Evolutionary conservation across 1,139 yeast species (phyloP).

Genomic region (Blastobotrys capitulatus): DNA sequence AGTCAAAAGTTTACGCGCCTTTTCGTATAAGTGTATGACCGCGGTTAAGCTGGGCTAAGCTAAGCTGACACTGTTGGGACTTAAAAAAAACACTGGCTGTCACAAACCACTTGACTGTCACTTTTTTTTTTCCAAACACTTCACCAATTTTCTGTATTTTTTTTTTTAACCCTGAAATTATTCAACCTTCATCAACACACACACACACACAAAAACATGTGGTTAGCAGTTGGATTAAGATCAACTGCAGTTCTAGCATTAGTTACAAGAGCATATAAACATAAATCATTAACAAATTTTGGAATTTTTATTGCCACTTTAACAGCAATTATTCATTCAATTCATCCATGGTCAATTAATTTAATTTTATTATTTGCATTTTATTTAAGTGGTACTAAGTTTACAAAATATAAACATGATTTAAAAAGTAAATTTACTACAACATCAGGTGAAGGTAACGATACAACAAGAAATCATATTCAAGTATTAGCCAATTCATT

Average conservation of each 20-base stretch:
- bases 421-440: slow-evolving; percentile 29
- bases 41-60: no score
- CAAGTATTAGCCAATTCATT: slow-evolving; percentile 43
- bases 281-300: slow-evolving; percentile 35
- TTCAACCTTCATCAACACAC: no score
- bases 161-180: no score
- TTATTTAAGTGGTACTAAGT: slow-evolving; percentile 38
- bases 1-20: no score
- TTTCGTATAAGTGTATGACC: no score
- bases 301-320: slow-evolving; percentile 38
- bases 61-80: no score
- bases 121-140: no score
- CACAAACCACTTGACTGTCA: no score
- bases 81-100: no score
- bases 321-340: slow-evolving; percentile 39
- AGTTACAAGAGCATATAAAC: slow-evolving; percentile 29
- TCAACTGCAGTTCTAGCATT: slow-evolving; percentile 6
- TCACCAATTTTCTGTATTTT: no score
- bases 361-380: slow-evolving; percentile 36
- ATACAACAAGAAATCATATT: slow-evolving; percentile 34
- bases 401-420: slow-evolving; percentile 38
- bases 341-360: slow-evolving; percentile 35
- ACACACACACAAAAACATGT: no score
- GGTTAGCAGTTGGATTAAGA: slow-evolving; percentile 4
- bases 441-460: slow-evolving; percentile 7